Base-by-base conservation (phyloP, 208 protist genomes). In the Wallacemonas sp. region DNA sequence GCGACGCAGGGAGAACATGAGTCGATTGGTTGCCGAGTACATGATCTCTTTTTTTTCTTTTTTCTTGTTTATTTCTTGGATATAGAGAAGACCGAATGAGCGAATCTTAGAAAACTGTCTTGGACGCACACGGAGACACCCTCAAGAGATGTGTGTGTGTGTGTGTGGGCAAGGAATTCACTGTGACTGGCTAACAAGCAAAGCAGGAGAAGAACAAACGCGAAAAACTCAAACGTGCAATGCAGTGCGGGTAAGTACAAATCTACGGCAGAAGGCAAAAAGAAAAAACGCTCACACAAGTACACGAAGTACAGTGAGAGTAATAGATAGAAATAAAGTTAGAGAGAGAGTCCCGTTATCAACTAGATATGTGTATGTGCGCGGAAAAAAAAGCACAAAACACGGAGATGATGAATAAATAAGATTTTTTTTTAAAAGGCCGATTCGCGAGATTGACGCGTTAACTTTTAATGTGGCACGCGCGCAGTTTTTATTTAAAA, bases 1-100 rank as follows among this genome's bases (percentile, higher is more conserved):
- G 36, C 55, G 55, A 24, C 38, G 41, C 42, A 42, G 60, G 5
- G 71, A 44, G 62, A 70, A 78, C 79, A 85, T 78, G 14, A 65
- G 34, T 26, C 2, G 30, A 11, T 53, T 60, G 19, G 31, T 60
- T 26, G 31, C 26, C 27, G 51, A 53, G 49, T 39, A 60, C 38
- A 54, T 59, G 6, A 49, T 66, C 34, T 55, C 41, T 55, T 56
- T 56, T 62, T 33, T 68, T 11, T 53, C 19, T 51, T 19, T 36
- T 4, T 28, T 6, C 15, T 39, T 47, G 33, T 47, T 39, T 31
- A 58, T 34, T 24, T n/a, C n/a, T n/a, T n/a, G n/a, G n/a, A n/a
- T n/a, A n/a, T n/a, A n/a, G n/a, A n/a, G n/a, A n/a, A n/a, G n/a
- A n/a, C n/a, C n/a, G n/a, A n/a, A n/a, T n/a, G n/a, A n/a, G n/a